Percentiles rank a stretch among this genome's conserved stretches.
phyloP scores from a whole-genome alignment of 257 asterid species.

The Jacaranda mimosifolia region DNA sequence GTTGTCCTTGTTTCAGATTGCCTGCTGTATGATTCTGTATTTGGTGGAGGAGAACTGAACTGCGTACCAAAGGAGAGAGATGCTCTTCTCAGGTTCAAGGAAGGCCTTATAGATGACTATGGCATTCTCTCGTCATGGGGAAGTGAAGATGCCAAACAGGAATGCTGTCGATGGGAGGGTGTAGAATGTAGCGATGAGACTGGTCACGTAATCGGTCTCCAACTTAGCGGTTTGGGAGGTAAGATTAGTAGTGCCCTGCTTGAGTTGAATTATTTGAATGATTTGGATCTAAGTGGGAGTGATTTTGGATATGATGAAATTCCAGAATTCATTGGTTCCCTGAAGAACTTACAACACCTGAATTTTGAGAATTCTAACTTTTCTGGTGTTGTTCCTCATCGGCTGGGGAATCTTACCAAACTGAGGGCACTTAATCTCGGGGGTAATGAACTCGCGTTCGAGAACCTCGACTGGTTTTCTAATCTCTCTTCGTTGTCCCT shows the following conservation, averaged over 20 bases:
- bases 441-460: not conserved
- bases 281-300: too few relatives aligned
- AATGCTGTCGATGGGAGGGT: conserved; percentile 57
- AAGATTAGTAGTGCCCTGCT: too few relatives aligned
- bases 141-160: conserved; percentile 28
- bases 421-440: conserved; percentile 20
- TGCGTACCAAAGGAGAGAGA: too few relatives aligned
- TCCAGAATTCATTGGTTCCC: too few relatives aligned
- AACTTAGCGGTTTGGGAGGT: not conserved
- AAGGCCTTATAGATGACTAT: too few relatives aligned
- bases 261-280: too few relatives aligned
- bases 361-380: not conserved
- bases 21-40: too few relatives aligned
- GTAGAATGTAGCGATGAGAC: conserved; percentile 46
- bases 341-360: too few relatives aligned
- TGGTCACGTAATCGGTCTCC: conserved; percentile 36
- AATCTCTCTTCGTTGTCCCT: not conserved
- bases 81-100: too few relatives aligned
- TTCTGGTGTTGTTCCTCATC: not conserved
- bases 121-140: conserved; percentile 44
- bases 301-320: too few relatives aligned
- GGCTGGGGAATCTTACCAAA: conserved; percentile 14
- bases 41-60: too few relatives aligned
- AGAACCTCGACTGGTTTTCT: conserved; percentile 7
- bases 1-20: too few relatives aligned